phyloP scores from a whole-genome alignment of 257 asterid species.

The Solanum acaule region DNA sequence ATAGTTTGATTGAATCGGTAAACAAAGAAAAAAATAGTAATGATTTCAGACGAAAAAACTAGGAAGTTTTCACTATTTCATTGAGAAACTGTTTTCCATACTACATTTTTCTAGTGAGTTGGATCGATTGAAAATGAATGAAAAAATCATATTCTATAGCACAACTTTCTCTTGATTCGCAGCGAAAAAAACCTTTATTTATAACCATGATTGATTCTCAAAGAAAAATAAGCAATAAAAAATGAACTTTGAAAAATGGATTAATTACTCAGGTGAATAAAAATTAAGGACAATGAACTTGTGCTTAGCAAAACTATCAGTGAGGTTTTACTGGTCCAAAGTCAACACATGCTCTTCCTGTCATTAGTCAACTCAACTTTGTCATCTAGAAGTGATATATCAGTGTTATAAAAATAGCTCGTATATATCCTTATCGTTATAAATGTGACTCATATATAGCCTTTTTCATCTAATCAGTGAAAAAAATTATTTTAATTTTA shows the following conservation, averaged over 20 bases:
- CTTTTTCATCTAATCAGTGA: neutral
- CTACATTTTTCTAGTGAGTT: neutral
- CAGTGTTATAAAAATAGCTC: neutral
- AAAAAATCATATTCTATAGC: neutral
- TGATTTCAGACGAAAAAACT: neutral
- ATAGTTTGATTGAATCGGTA: neutral
- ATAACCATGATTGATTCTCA: too few relatives aligned
- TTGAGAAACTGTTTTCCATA: neutral
- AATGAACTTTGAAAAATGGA: neutral
- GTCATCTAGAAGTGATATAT: too few relatives aligned
- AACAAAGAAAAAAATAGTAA: too few relatives aligned
- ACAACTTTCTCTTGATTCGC: neutral
- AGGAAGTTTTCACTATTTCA: neutral
- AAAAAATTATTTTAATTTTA: too few relatives aligned
- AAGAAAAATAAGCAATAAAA: neutral
- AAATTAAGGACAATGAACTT: constrained; percentile 58
- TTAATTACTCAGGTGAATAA: constrained; percentile 56
- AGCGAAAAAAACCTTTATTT: neutral
- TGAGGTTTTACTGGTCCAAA: constrained; percentile 54
- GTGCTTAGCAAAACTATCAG: constrained; percentile 34
- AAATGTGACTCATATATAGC: too few relatives aligned
- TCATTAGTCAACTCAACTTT: neutral
- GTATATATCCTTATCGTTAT: too few relatives aligned
- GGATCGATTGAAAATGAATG: neutral
- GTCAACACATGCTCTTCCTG: constrained; percentile 46